phyloP scores from a whole-genome alignment of 257 asterid species.

The Solanum bulbocastanum region DNA sequence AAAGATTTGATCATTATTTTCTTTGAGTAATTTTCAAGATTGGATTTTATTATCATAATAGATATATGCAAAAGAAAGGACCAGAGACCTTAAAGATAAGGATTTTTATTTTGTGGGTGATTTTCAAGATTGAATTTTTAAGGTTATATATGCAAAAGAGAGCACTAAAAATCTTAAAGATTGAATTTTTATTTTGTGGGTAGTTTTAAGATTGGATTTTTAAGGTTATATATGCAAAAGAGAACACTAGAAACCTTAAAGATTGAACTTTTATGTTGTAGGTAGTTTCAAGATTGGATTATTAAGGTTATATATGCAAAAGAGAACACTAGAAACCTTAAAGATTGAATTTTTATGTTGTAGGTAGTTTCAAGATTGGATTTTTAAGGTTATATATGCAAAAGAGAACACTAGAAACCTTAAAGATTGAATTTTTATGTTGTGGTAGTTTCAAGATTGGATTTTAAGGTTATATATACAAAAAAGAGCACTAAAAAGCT shows the following conservation, averaged over 20 bases:
- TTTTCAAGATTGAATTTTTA: not conserved
- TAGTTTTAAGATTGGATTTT: not conserved
- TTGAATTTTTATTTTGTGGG: not conserved
- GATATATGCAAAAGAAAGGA: not conserved
- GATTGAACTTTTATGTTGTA: not conserved
- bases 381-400: not conserved
- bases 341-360: not conserved
- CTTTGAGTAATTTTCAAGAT: not conserved
- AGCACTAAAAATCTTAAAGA: not conserved
- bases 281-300: not conserved
- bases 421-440: not conserved
- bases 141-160: not conserved
- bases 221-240: not conserved
- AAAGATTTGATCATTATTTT: not conserved
- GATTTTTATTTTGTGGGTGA: not conserved
- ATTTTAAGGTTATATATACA: not conserved
- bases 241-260: not conserved
- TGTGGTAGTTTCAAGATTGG: not conserved
- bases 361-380: not conserved
- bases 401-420: not conserved
- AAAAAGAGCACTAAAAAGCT: not conserved
- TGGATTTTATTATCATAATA: not conserved
- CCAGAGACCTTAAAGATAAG: not conserved
- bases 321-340: not conserved
- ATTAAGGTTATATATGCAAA: not conserved